phyloP scores from a whole-genome alignment of 257 asterid species.

The Nyctanthes arbortristis region DNA sequence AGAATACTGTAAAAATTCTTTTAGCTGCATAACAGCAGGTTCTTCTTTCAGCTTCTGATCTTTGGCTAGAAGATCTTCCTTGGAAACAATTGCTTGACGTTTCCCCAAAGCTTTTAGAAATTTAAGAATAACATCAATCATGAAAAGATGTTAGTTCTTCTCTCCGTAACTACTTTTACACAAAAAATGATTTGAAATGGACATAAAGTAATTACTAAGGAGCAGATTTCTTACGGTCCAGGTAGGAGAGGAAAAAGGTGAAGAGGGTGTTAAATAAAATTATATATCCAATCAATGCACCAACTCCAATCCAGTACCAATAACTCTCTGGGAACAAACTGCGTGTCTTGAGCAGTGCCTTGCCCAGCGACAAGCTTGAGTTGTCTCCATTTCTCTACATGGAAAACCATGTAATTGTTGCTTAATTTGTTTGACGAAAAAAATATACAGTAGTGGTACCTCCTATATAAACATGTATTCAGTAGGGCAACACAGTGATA shows the following conservation, averaged over 20 bases:
- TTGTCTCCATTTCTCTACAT: constrained; percentile 62
- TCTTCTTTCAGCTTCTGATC: constrained; percentile 64
- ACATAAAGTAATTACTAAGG: constrained; percentile 19
- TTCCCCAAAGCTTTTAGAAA: constrained; percentile 67
- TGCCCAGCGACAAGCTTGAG: constrained; percentile 63
- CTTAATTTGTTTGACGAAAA: constrained; percentile 16
- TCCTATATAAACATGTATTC: background rate
- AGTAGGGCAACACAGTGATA: background rate
- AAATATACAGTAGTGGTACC: background rate
- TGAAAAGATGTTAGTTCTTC: constrained; percentile 12
- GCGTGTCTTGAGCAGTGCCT: constrained; percentile 80
- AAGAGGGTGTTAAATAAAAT: constrained; percentile 76
- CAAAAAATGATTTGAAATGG: constrained; percentile 14
- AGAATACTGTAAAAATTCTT: constrained; percentile 81
- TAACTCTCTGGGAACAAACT: constrained; percentile 76
- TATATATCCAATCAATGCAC: constrained; percentile 84
- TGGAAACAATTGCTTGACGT: constrained; percentile 80
- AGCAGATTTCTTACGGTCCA: constrained; percentile 66
- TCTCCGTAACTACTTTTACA: constrained; percentile 6
- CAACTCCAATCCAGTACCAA: constrained; percentile 98
- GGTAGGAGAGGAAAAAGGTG: constrained; percentile 69
- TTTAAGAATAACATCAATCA: constrained; percentile 16
- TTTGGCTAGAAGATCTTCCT: constrained; percentile 65
- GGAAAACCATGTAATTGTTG: constrained; percentile 26
- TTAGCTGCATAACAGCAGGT: constrained; percentile 65